Evolutionary conservation across 1,139 yeast species (phyloP).

Genomic region (Candida neerlandica): DNA sequence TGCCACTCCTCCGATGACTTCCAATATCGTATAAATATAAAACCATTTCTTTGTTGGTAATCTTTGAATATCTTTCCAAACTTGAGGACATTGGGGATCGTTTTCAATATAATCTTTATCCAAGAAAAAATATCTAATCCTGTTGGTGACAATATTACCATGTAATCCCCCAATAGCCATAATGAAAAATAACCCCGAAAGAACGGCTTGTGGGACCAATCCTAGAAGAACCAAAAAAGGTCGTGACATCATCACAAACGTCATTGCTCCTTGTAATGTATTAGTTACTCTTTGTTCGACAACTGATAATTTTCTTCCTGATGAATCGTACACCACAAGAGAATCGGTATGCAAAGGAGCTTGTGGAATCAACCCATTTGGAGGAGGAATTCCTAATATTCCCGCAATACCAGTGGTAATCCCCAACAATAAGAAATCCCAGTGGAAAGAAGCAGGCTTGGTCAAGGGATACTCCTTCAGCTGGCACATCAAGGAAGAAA

Average conservation of each 20-base stretch:
- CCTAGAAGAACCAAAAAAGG: constrained; percentile 83
- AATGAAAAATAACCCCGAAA: constrained; percentile 88
- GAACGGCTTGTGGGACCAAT: constrained; percentile 89
- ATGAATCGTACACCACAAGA: constrained; percentile 58
- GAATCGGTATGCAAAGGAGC: constrained; percentile 92
- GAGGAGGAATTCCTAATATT: constrained; percentile 87
- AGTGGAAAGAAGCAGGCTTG: constrained; percentile 90
- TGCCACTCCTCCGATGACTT: constrained; percentile 68
- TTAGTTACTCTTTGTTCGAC: constrained; percentile 91
- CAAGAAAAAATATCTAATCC: constrained; percentile 65
- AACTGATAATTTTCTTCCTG: constrained; percentile 53
- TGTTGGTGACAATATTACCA: constrained; percentile 63
- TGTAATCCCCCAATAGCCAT: constrained; percentile 87
- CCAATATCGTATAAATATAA: constrained; percentile 55
- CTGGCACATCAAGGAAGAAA: constrained; percentile 90
- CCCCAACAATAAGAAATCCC: constrained; percentile 87
- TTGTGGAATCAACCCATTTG: constrained; percentile 95
- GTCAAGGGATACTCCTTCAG: constrained; percentile 75
- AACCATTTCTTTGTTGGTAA: constrained; percentile 52
- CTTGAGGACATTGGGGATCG: constrained; percentile 39
- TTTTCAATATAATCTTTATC: constrained; percentile 50
- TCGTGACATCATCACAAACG: constrained; percentile 85
- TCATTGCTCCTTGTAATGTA: constrained; percentile 78
- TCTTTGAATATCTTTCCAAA: constrained; percentile 34
- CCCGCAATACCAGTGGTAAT: constrained; percentile 87